phyloP scores from a whole-genome alignment of 1,139 yeast species.

The Nakaseomyces glabratus region DNA sequence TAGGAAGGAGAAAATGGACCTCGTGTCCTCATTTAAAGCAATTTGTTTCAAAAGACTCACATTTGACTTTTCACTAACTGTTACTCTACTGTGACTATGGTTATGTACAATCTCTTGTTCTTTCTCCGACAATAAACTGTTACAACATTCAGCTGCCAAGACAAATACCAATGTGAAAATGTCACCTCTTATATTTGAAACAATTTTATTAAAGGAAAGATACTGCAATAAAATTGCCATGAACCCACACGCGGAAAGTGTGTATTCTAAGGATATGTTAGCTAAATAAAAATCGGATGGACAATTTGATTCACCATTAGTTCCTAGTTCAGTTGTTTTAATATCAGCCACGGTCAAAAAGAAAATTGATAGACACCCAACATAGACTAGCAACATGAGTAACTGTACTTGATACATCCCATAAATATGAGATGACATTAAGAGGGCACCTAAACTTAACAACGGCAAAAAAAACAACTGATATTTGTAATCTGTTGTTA shows the following conservation, averaged over 20 bases:
- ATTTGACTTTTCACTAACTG: conserved; percentile 6
- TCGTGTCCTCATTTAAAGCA: conserved; percentile 60
- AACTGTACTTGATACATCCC: conserved; percentile 16
- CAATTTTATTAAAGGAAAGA: conserved; percentile 27
- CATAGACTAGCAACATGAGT: conserved; percentile 20
- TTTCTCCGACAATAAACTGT: conserved; percentile 6
- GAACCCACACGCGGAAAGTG: conserved; percentile 17
- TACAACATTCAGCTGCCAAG: conserved; percentile 11
- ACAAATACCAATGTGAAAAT: conserved; percentile 17
- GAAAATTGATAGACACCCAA: conserved; percentile 23
- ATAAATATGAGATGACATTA: conserved; percentile 8
- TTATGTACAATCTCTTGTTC: conserved; percentile 7
- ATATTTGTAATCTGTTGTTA: conserved; percentile 1
- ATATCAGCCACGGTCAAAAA: conserved; percentile 26
- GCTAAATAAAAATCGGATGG: too few species aligned
- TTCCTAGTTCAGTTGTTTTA: conserved; percentile 14
- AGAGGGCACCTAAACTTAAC: conserved; percentile 9
- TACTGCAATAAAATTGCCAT: conserved; percentile 31
- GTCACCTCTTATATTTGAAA: conserved; percentile 14
- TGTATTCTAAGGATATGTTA: conserved; percentile 21
- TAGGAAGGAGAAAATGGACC: conserved; percentile 81
- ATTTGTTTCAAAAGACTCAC: conserved; percentile 34
- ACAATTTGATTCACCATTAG: conserved; percentile 4
- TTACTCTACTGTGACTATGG: conserved; percentile 9
- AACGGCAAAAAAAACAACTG: conserved; percentile 2